A percentile compares a stretch with the other conserved stretches of the same genome.
Evolutionary conservation across 148 eudicot genomes (phyloP).

Genomic region (Chenopodium suecicum): DNA sequence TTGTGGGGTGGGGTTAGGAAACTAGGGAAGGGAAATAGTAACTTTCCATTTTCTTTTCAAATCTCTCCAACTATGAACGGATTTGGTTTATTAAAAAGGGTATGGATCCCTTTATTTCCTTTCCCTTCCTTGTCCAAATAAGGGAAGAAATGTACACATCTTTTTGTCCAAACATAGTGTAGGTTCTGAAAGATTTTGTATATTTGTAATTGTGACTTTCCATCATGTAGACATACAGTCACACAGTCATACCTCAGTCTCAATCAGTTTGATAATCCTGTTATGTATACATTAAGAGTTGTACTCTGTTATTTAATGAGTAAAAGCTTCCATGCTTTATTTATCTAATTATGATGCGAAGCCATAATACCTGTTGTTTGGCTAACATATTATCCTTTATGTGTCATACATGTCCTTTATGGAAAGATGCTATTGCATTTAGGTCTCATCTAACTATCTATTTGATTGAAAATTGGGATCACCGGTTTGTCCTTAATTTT

Average conservation of each 20-base stretch:
- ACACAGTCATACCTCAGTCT: background rate
- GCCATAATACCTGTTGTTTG: background rate
- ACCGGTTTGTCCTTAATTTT: background rate
- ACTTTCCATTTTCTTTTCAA: no score
- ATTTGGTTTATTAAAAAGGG: no score
- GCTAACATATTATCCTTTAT: background rate
- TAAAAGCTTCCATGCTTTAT: background rate
- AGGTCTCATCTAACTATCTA: background rate
- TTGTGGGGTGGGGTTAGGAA: no score
- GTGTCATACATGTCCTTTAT: background rate
- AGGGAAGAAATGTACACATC: no score
- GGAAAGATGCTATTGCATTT: background rate
- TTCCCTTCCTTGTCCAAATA: no score
- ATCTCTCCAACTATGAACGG: no score
- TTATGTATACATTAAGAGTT: background rate
- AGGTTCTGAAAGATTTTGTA: no score
- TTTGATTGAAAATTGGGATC: background rate
- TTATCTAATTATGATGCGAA: background rate
- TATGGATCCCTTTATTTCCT: no score
- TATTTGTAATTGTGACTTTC: background rate
- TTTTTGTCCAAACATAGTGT: no score
- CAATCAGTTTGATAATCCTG: background rate
- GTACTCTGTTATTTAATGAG: background rate
- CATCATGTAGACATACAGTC: no score
- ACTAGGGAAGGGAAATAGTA: no score